A percentile compares a stretch with the other conserved stretches of the same genome.
Conservation (phyloP, 2,329 filamentous ascomycete genomes). For the Fusarium sarcochroum region DNA sequence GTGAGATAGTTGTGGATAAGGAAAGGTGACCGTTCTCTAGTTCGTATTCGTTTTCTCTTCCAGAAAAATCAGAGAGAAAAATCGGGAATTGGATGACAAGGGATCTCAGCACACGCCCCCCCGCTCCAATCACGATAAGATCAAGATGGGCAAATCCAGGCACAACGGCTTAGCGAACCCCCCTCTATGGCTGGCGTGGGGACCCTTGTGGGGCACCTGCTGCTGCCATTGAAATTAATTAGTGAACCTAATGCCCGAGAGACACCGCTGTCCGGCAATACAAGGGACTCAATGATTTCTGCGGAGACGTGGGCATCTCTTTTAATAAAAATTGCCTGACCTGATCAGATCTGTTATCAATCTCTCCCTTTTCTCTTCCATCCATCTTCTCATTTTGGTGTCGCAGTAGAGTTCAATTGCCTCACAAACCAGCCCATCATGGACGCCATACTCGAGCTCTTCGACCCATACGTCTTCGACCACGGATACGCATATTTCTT, state of each 20-base stretch:
- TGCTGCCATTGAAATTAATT: conserved; percentile 29
- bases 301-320: conserved; percentile 16
- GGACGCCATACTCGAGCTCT: conserved; percentile 58
- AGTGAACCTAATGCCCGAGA: conserved; percentile 1
- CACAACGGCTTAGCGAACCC: conserved; percentile 32
- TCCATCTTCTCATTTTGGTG: not conserved
- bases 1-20: too few relatives aligned
- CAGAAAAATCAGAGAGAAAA: conserved; percentile 13
- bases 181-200: conserved; percentile 14
- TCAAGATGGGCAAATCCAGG: conserved; percentile 44
- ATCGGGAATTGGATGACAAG: conserved; percentile 15
- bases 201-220: conserved; percentile 31
- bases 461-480: conserved; percentile 59
- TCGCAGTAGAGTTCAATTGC: conserved; percentile 3
- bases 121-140: conserved; percentile 45
- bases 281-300: conserved; percentile 12
- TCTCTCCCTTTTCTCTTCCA: not conserved
- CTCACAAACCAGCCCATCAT: conserved; percentile 42
- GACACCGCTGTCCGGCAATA: conserved; percentile 11
- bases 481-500: conserved; percentile 57
- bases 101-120: conserved; percentile 7
- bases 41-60: conserved; percentile 42
- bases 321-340: conserved; percentile 37
- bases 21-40: conserved; percentile 26
- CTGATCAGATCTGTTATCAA: conserved; percentile 28